Evolutionary conservation across 805 yeast genomes (phyloP).

Genomic region (Scheffersomyces ergatensis): DNA sequence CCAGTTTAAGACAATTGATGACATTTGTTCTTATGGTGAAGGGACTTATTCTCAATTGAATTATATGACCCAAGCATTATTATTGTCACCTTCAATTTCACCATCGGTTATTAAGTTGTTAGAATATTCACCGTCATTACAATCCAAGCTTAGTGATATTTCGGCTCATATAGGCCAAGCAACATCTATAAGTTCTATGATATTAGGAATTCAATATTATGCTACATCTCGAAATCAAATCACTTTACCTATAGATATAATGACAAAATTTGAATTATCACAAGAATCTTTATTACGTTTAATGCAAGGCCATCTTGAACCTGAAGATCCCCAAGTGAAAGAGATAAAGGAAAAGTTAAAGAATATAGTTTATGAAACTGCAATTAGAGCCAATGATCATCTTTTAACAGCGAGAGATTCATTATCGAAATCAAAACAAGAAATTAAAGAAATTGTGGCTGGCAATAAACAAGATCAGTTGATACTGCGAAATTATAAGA

Average conservation of each 20-base stretch:
- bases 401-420: constrained; percentile 65
- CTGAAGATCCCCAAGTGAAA: constrained; percentile 16
- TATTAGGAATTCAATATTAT: constrained; percentile 59
- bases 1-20: constrained; percentile 48
- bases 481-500: constrained; percentile 20
- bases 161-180: constrained; percentile 86
- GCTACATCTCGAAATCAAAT: constrained; percentile 50
- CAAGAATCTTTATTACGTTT: constrained; percentile 61
- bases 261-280: constrained; percentile 52
- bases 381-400: constrained; percentile 79
- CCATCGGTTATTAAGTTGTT: constrained; percentile 53
- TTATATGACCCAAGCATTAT: constrained; percentile 59
- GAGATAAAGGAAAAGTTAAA: constrained; percentile 40
- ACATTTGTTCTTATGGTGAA: constrained; percentile 75
- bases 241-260: constrained; percentile 60
- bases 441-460: constrained; percentile 29
- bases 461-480: constrained; percentile 21
- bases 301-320: constrained; percentile 39
- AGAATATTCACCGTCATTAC: constrained; percentile 44
- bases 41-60: constrained; percentile 74
- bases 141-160: constrained; percentile 50
- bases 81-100: constrained; percentile 55
- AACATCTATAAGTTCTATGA: constrained; percentile 62
- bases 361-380: constrained; percentile 65
- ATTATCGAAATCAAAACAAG: constrained; percentile 34